Percentiles rank a stretch among this genome's conserved stretches.
phyloP scores from a whole-genome alignment of 176 grass and related monocot genomes.

The Rhynchospora tenuis region DNA sequence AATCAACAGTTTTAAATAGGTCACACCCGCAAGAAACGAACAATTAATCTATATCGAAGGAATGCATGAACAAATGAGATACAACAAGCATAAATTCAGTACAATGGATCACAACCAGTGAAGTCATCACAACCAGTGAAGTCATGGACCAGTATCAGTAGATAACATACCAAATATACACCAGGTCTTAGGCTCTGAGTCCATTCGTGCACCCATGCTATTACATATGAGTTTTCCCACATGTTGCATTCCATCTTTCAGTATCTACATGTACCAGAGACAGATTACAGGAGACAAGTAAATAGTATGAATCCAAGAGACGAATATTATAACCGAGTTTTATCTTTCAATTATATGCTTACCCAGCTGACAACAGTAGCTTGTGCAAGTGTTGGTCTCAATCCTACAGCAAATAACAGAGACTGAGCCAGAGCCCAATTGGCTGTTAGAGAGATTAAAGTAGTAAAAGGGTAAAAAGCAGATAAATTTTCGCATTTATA shows the following conservation, averaged over 20 bases:
- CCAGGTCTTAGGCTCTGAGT: slow-evolving; percentile 98
- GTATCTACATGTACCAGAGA: slow-evolving; percentile 49
- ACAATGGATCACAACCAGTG: background rate
- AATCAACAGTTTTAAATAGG: background rate
- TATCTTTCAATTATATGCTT: slow-evolving; percentile 27
- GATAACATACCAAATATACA: slow-evolving; percentile 75
- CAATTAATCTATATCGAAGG: background rate
- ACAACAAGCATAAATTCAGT: slow-evolving; percentile 7
- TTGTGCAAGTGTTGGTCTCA: slow-evolving; percentile 80
- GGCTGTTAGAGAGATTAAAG: background rate
- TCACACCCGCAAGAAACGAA: background rate
- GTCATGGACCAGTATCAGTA: background rate
- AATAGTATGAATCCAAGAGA: background rate
- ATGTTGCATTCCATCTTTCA: slow-evolving; percentile 99
- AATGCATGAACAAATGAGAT: background rate
- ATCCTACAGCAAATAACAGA: slow-evolving; percentile 84
- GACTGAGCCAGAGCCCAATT: slow-evolving; percentile 80
- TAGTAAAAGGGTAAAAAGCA: background rate
- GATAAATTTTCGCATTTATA: background rate
- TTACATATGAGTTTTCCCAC: slow-evolving; percentile 96
- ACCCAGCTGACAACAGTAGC: slow-evolving; percentile 94
- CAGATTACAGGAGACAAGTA: background rate
- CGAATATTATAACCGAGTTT: background rate
- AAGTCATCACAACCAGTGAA: background rate
- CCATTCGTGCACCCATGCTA: slow-evolving; percentile 91